These are phyloP conservation scores for Hypoxylon sp. DNA, from an alignment of 2,329 filamentous ascomycete species.

Conservation along the genomic window DNA sequence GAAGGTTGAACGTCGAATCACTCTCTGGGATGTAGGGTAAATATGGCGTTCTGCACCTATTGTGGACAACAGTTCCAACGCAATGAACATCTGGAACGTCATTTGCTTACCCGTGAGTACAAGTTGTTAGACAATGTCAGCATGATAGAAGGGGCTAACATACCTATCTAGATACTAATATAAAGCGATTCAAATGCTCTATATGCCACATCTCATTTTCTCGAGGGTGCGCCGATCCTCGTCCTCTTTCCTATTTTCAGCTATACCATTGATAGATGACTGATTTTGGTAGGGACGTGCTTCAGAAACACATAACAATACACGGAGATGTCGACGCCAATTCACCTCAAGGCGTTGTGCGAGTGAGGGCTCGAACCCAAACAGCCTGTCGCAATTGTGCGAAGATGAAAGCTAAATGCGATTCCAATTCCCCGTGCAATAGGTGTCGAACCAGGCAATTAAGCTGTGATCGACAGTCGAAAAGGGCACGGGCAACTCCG, in stretches of 20 bases:
- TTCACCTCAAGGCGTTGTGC: conserved; percentile 5
- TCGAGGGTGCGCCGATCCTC: conserved; percentile 11
- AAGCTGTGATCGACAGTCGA: conserved; percentile 24
- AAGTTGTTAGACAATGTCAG: not conserved
- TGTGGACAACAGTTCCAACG: conserved; percentile 30
- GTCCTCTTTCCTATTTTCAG: not conserved
- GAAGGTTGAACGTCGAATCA: not conserved
- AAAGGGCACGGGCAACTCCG: conserved; percentile 5
- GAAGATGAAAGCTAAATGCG: conserved; percentile 33
- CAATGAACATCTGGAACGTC: conserved; percentile 34
- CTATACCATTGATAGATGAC: not conserved
- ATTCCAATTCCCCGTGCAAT: conserved; percentile 31
- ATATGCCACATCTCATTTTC: conserved; percentile 35
- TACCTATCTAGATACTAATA: conserved; percentile 22
- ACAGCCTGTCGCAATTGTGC: conserved; percentile 34
- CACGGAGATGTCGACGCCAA: conserved; percentile 22
- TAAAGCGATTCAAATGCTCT: conserved; percentile 35
- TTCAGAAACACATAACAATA: conserved; percentile 34
- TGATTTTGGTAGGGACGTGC: conserved; percentile 28
- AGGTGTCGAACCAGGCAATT: conserved; percentile 27
- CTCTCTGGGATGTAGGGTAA: not conserved
- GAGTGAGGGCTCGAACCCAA: conserved; percentile 30
- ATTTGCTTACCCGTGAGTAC: conserved; percentile 29
- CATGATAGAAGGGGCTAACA: not conserved
- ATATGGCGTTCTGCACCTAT: conserved; percentile 35